Conservation (phyloP, 345 rosid species). For the Zanthoxylum bungeanum region DNA sequence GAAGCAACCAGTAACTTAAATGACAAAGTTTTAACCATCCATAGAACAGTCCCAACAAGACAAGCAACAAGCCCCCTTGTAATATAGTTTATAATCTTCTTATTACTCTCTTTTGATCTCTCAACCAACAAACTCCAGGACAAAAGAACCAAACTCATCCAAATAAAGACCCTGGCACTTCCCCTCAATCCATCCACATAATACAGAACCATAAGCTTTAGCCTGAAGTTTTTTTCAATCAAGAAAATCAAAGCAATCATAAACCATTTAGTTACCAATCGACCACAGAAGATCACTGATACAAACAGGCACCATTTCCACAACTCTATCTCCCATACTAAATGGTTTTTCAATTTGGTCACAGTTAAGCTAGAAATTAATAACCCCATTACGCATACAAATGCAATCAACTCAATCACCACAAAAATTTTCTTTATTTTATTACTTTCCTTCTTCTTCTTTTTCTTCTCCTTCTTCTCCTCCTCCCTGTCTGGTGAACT, state of each 20-base stretch:
- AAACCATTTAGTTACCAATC: slow-evolving; percentile 44
- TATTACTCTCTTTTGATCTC: slow-evolving; percentile 28
- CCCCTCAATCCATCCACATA: slow-evolving; percentile 52
- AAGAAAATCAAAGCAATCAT: slow-evolving; percentile 44
- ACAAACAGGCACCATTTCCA: slow-evolving; percentile 61
- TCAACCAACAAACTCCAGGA: slow-evolving; percentile 54
- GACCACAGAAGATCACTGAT: slow-evolving; percentile 44
- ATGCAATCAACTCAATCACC: slow-evolving; percentile 26
- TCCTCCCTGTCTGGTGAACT: slow-evolving; percentile 11
- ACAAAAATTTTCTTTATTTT: slow-evolving; percentile 28
- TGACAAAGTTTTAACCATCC: slow-evolving; percentile 49
- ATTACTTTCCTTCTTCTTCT: slow-evolving; percentile 30
- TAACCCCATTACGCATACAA: slow-evolving; percentile 26
- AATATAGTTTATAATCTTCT: slow-evolving; percentile 33
- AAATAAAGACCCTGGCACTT: slow-evolving; percentile 47
- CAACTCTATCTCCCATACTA: slow-evolving; percentile 38
- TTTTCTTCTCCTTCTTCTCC: slow-evolving; percentile 41
- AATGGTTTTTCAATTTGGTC: slow-evolving; percentile 20
- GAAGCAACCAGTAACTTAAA: slow-evolving; percentile 51
- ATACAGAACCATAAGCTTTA: slow-evolving; percentile 58
- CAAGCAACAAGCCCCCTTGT: slow-evolving; percentile 41
- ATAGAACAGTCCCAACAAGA: slow-evolving; percentile 43
- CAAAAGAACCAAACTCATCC: slow-evolving; percentile 46
- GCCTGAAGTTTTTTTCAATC: slow-evolving; percentile 51
- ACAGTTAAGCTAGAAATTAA: slow-evolving; percentile 38